Base-by-base conservation (phyloP, 345 rosid genomes). In the Hibiscus tridactylites region DNA sequence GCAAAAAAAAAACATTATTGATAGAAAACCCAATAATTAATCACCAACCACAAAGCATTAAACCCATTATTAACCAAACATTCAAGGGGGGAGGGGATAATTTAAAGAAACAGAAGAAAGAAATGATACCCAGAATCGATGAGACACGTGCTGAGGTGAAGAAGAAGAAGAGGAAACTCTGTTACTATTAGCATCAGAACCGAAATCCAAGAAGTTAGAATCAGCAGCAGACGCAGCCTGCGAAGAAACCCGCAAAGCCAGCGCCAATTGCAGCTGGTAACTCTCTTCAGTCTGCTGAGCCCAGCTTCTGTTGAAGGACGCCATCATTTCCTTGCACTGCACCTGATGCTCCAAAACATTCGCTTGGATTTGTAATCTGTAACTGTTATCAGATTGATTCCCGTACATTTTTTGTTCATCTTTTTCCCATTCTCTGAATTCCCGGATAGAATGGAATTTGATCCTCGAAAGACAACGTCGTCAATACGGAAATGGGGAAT, bases 201-300 rank as follows among this genome's bases (percentile, higher is more conserved):
- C 46, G 37, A 82, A 76, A 75, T 77, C 84, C 83, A 86, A 70
- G 73, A 81, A 80, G 75, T 86, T 81, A 6, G 87, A 80, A 78
- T 83, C 89, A 53, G 68, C 81, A 10, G 87, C 84, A 64, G 78
- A 71, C 42, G 87, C 81, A 33, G 87, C 85, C 47, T 77, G 83
- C 0, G 85, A 80, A 42, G 87, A 80, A 37, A 86, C 74, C 33
- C 89, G 75, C 77, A 80, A 72, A 47, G 82, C 89, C 60, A 86
- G 72, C n/a, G 89, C 87, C 71, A 83, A 68, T 71, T 86, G 89
- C 71, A 86, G 69, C 81, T 86, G 89, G 56, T 83, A 83, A 70
- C 87, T 86, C 83, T 83, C 89, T 71, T 86, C 85, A 29, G 86
- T 83, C 73, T 83, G 87, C 75, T 75, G 83, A 21, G 89, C 87